A percentile compares a stretch with the other conserved stretches of the same genome.
Conservation (phyloP, 129 eudicot genomes). For the Flaveria robusta region DNA sequence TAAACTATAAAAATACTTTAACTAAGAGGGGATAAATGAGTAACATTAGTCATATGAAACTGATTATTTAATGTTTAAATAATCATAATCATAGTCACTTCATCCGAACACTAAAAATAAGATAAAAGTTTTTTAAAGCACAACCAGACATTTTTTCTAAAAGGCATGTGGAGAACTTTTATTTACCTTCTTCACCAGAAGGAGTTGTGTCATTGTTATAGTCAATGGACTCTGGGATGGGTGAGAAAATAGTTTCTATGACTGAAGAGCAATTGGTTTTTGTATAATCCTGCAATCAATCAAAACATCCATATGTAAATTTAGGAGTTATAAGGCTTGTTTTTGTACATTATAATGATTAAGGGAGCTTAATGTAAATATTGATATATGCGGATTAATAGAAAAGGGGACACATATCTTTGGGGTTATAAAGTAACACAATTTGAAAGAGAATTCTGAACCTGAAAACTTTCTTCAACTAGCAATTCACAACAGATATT, state of each 20-base stretch:
- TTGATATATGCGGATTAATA: neutral
- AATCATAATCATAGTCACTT: neutral
- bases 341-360: neutral
- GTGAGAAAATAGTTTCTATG: constrained; percentile 12
- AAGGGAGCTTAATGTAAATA: neutral
- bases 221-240: constrained; percentile 10
- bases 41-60: neutral
- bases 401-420: neutral
- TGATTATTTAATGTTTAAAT: neutral
- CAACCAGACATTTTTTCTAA: neutral
- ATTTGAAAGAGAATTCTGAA: neutral
- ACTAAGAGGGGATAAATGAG: neutral
- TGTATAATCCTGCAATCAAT: constrained; percentile 12
- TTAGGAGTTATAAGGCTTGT: neutral
- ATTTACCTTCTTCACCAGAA: constrained; percentile 50
- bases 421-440: neutral
- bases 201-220: neutral
- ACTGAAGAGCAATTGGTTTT: neutral
- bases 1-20: neutral
- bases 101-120: neutral
- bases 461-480: constrained; percentile 40
- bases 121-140: neutral
- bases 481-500: constrained; percentile 40
- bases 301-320: neutral
- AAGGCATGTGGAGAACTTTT: neutral